A percentile compares a stretch with the other conserved stretches of the same genome.
Conservation (phyloP, 2,329 filamentous ascomycete species). For the Ustilaginoidea virens region DNA sequence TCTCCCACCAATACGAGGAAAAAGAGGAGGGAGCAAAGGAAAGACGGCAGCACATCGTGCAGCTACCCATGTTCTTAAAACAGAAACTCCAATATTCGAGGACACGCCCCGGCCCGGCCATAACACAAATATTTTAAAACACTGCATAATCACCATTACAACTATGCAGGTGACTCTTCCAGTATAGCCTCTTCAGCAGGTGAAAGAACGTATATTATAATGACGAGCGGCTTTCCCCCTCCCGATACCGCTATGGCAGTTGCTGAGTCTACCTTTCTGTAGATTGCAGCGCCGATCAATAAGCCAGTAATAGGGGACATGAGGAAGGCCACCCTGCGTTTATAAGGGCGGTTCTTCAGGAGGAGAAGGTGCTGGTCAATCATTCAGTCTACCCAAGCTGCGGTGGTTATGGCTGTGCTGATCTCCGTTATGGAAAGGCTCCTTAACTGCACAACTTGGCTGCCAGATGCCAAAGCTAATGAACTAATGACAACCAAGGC, state of each 20-base stretch:
- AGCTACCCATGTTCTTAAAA: no score
- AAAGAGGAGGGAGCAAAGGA: no score
- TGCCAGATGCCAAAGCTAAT: slow-evolving; percentile 39
- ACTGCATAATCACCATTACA: neutral
- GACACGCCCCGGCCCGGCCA: no score
- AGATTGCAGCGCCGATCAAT: slow-evolving; percentile 35
- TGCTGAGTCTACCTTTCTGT: slow-evolving; percentile 9
- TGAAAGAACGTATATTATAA: slow-evolving; percentile 9
- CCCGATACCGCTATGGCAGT: slow-evolving; percentile 11
- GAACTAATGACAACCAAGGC: slow-evolving; percentile 31
- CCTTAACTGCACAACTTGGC: slow-evolving; percentile 42
- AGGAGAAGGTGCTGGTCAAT: slow-evolving; percentile 36
- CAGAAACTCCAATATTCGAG: no score
- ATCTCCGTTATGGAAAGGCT: slow-evolving; percentile 43
- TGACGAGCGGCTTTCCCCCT: slow-evolving; percentile 11
- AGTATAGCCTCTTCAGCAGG: slow-evolving; percentile 6
- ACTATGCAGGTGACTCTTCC: slow-evolving; percentile 2
- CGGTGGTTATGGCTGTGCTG: slow-evolving; percentile 48
- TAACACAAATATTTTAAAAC: no score
- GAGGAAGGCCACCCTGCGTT: slow-evolving; percentile 34
- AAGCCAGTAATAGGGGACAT: slow-evolving; percentile 29
- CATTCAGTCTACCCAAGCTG: slow-evolving; percentile 44
- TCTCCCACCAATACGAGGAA: no score
- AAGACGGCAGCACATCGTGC: no score
- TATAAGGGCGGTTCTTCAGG: slow-evolving; percentile 30